Conservation (phyloP, 1,284 basidiomycete genomes). For the Rhodotorula sp. region DNA sequence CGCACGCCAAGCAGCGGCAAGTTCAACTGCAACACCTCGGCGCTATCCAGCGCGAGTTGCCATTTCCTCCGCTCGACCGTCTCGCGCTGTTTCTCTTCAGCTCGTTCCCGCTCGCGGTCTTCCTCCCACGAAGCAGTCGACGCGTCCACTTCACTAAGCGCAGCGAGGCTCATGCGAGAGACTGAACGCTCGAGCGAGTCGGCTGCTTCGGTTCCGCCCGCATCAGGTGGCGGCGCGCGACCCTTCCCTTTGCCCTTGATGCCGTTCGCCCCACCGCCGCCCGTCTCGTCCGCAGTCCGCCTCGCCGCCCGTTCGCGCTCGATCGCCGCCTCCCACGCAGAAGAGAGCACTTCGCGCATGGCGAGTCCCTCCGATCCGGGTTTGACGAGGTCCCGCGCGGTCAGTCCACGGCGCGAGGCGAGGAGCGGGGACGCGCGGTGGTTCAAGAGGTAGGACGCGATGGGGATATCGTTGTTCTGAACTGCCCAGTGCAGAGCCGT, state of each 20-base stretch:
- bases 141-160: constrained; percentile 50
- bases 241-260: constrained; percentile 48
- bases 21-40: constrained; percentile 39
- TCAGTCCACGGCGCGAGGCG: constrained; percentile 70
- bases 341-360: constrained; percentile 63
- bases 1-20: constrained; percentile 29
- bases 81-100: constrained; percentile 25
- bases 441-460: constrained; percentile 87
- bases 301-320: constrained; percentile 54
- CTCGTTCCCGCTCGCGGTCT: constrained; percentile 11
- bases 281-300: constrained; percentile 56
- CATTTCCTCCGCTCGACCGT: constrained; percentile 12
- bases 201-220: too few relatives aligned
- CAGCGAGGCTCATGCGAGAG: constrained; percentile 46
- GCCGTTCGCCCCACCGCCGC: constrained; percentile 58
- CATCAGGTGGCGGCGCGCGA: background rate
- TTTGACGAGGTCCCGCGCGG: constrained; percentile 68
- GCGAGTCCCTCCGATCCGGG: constrained; percentile 54
- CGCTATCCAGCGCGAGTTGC: constrained; percentile 37
- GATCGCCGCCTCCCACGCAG: constrained; percentile 63
- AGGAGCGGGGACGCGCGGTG: constrained; percentile 80
- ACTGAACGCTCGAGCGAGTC: constrained; percentile 51
- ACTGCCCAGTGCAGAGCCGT: constrained; percentile 93
- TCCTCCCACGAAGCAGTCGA: constrained; percentile 15
- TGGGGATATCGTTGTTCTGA: constrained; percentile 79